These are phyloP conservation scores for Graphiopsis chlorocephala DNA, from an alignment of 2,329 filamentous ascomycete genomes.

Conservation along the genomic window DNA sequence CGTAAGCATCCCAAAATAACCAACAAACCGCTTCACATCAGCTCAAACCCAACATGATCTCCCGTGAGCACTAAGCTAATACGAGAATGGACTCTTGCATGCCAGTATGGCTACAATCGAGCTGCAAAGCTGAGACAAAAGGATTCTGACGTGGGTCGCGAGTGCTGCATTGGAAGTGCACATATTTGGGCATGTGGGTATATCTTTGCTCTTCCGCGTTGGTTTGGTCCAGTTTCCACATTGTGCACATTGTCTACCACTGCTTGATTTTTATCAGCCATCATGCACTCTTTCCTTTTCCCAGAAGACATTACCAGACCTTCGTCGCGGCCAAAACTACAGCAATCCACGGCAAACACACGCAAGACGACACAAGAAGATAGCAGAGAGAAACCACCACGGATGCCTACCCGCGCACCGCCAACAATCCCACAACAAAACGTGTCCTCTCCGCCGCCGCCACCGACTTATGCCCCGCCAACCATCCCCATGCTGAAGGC, in stretches of 20 bases:
- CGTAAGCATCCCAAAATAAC: neutral
- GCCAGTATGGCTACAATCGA: neutral
- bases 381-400: neutral
- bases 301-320: neutral
- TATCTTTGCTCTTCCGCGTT: neutral
- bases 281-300: conserved; percentile 10
- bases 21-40: neutral
- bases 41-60: neutral
- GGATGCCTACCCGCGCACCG: neutral
- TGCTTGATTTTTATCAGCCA: neutral
- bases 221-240: neutral
- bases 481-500: neutral
- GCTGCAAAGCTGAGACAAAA: neutral
- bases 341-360: neutral
- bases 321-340: neutral
- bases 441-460: neutral
- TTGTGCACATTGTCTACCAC: neutral
- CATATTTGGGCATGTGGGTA: neutral
- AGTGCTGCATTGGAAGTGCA: neutral
- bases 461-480: neutral
- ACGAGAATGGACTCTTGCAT: neutral
- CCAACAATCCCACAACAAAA: neutral
- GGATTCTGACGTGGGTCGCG: neutral
- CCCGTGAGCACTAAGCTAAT: neutral
- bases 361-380: neutral